Conservation (phyloP, 768 basidiomycete genomes). For the Roridomyces roridus region DNA sequence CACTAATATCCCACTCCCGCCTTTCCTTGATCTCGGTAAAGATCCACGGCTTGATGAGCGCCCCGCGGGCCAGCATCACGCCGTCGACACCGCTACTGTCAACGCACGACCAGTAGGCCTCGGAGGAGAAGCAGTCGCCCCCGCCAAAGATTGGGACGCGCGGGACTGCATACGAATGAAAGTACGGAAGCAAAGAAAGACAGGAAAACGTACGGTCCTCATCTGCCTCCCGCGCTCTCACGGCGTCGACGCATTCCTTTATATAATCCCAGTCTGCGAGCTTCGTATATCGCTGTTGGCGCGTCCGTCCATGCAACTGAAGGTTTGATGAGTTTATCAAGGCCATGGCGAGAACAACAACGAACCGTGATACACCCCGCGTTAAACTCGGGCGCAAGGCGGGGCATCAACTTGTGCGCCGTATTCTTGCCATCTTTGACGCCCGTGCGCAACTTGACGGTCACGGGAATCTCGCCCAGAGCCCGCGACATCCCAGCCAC, state of each 20-base stretch:
- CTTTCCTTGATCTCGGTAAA: constrained; percentile 95
- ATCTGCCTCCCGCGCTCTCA: constrained; percentile 73
- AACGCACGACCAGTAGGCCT: constrained; percentile 80
- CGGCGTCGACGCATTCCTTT: constrained; percentile 81
- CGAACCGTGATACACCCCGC: constrained; percentile 17
- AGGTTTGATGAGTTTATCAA: background rate
- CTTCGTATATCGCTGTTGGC: constrained; percentile 93
- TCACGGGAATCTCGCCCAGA: constrained; percentile 90
- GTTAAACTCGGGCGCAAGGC: constrained; percentile 61
- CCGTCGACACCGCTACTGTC: constrained; percentile 89
- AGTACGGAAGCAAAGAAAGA: background rate
- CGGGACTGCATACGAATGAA: constrained; percentile 55
- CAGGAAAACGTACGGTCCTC: constrained; percentile 65
- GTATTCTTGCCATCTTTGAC: constrained; percentile 87
- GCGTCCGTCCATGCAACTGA: constrained; percentile 91
- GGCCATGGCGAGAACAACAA: too few relatives aligned
- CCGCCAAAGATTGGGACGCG: constrained; percentile 96
- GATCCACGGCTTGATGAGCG: constrained; percentile 95
- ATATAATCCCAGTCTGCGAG: constrained; percentile 97
- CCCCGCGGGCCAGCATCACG: constrained; percentile 94
- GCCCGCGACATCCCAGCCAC: constrained; percentile 91
- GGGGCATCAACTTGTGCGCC: constrained; percentile 91
- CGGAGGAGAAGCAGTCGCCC: constrained; percentile 91
- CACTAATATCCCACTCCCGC: constrained; percentile 92
- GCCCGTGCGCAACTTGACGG: constrained; percentile 91